Base-by-base conservation (phyloP, 139 green algal genomes). In the Ettlia oleoabundans region DNA sequence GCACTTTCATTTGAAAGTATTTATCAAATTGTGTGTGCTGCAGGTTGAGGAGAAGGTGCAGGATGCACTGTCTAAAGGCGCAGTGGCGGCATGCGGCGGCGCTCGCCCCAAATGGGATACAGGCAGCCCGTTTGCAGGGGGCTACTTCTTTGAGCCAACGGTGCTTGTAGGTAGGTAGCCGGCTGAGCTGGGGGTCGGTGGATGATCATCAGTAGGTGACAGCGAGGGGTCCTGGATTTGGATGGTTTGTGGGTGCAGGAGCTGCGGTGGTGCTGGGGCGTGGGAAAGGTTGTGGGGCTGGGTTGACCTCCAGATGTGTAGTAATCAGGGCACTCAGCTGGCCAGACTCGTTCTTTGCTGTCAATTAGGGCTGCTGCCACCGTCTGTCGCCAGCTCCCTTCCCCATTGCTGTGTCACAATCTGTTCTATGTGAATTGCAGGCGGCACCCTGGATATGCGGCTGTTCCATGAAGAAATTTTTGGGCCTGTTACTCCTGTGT, bases 391-490 rank as follows among this genome's bases (percentile, higher is more conserved):
- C 26, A 10, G 24, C 15, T 3, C 62, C 4, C 9, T 42, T 2
- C 2, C 64, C 64, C 21, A 7, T 43, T 47, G 4, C 47, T 58
- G 15, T 58, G n/a, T n/a, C n/a, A n/a, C n/a, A n/a, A n/a, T n/a
- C n/a, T n/a, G n/a, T n/a, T n/a, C n/a, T n/a, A n/a, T n/a, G n/a
- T n/a, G n/a, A n/a, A n/a, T n/a, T n/a, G 69, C 84, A 78, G 79
- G 78, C 41, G 80, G 35, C 38, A 77, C 63, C 26, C 47, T 32
- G 4, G 71, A 77, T 84, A 95, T 92, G 92, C 87, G 88, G 8
- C 90, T 93, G 72, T 98, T 94, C 86, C 89, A 88, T 24, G 96
- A 99, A 76, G 96, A 99, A 84, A 96, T 91, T 2, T 99, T 99
- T 85, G 96, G 95, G 0, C 96, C 96, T 1, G 86, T 98, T 13